A percentile compares a stretch with the other conserved stretches of the same genome.
phyloP scores from a whole-genome alignment of 2,329 filamentous ascomycete genomes.

The Lasiodiplodia sp. region DNA sequence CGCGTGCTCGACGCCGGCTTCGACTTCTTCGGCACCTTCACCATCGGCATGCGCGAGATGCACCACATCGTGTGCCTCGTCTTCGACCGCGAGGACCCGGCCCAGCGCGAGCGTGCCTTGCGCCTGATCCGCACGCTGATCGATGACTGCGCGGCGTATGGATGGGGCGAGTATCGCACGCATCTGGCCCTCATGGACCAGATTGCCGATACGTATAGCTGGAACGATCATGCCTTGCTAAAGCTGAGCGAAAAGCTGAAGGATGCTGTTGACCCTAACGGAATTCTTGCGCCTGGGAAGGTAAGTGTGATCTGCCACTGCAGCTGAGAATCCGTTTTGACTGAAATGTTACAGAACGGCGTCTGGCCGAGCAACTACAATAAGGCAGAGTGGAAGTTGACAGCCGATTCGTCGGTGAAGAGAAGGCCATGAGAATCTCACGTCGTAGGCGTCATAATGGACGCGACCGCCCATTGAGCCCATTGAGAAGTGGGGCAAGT shows the following conservation, averaged over 20 bases:
- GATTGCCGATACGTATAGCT: conserved; percentile 56
- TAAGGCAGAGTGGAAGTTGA: conserved; percentile 23
- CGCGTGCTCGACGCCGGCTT: conserved; percentile 36
- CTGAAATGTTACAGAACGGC: conserved; percentile 5
- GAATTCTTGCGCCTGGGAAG: conserved; percentile 39
- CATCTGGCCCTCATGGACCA: conserved; percentile 58
- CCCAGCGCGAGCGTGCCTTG: conserved; percentile 36
- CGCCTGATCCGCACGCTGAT: conserved; percentile 43
- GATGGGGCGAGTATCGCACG: conserved; percentile 57
- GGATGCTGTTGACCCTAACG: conserved; percentile 54
- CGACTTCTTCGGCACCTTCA: conserved; percentile 40
- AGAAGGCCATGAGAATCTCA: neutral
- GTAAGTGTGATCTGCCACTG: conserved; percentile 5
- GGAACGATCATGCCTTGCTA: conserved; percentile 53
- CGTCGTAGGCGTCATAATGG: neutral
- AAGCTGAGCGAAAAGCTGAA: conserved; percentile 55
- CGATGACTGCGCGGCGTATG: conserved; percentile 49
- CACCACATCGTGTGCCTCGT: conserved; percentile 48
- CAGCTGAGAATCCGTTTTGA: neutral
- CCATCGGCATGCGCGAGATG: conserved; percentile 52
- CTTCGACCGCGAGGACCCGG: conserved; percentile 40
- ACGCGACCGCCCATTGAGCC: neutral
- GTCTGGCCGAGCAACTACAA: conserved; percentile 4
- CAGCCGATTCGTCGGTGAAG: conserved; percentile 8
- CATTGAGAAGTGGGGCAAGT: too few relatives aligned